Base-by-base conservation (phyloP, 257 asterid species). In the Ilex aquifolium region DNA sequence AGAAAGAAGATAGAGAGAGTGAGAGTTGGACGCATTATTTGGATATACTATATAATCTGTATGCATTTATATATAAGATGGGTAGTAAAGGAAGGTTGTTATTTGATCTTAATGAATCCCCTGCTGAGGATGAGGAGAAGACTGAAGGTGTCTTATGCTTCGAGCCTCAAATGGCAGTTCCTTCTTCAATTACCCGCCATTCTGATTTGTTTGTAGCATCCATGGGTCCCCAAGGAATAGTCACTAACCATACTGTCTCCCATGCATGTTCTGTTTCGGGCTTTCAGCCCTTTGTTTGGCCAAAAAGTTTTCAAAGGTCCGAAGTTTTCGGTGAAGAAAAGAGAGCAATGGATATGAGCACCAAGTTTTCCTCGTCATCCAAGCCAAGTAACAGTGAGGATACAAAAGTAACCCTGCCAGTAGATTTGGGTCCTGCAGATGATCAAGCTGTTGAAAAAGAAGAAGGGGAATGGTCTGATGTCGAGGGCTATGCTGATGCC, bases 381-480 rank as follows among this genome's bases (percentile, higher is more conserved):
- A 74, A 80, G 52, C 73, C 69, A 13, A 70, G 69, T 65, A 74
- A 73, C 67, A 75, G 71, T 56, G 79, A 78, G 72, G 80, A 63
- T 68, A 49, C 63, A 57, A 84, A 81, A 68, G 74, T 63, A 60
- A 64, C 80, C 32, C 59, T 63, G 59, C 83, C 62, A 73, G 64
- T 70, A 61, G 80, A 79, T 68, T 68, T 79, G 40, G 76, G 69
- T 59, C 44, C 78, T 69, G 68, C 68, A n/a, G 80, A 70, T 74
- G 68, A 76, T 56, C 79, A 72, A 63, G 61, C 66, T 61, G 75
- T 76, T 65, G 99, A 92, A 74, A 89, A 87, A 85, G 99, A 92
- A 80, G 99, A 92, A 77, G 99, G 99, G 68, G 99, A 92, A 80
- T 92, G 99, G 96, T 87, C 97, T 44, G 99, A 92, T 77, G 95